These are phyloP conservation scores for Leishmania amazonensis DNA, from an alignment of 208 protist species.

Conservation along the genomic window DNA sequence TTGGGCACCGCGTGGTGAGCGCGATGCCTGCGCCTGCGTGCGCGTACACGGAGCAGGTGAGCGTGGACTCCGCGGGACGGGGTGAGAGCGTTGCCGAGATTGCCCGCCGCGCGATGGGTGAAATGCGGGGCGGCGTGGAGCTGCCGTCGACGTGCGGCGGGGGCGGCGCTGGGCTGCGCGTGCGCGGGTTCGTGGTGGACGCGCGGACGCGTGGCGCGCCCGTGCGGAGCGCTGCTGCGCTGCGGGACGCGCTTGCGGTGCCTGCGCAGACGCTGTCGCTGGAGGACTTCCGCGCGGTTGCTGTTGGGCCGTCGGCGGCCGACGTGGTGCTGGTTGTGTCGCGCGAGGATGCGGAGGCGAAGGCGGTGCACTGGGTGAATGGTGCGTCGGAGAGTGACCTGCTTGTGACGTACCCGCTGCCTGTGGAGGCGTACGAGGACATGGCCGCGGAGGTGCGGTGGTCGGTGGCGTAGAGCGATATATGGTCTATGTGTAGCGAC, in stretches of 20 bases:
- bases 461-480: constrained; percentile 2
- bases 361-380: constrained; percentile 47
- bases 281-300: constrained; percentile 52
- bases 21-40: constrained; percentile 36
- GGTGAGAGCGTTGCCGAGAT: not conserved
- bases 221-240: not conserved
- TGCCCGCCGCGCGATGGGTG: not conserved
- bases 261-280: constrained; percentile 57
- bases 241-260: constrained; percentile 29
- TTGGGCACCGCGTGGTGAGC: constrained; percentile 25
- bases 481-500: too few species aligned
- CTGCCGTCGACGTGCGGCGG: constrained; percentile 23
- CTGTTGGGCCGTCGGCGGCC: constrained; percentile 19
- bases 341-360: constrained; percentile 34
- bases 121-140: constrained; percentile 5
- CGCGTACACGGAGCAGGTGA: constrained; percentile 11
- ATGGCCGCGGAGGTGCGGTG: constrained; percentile 32
- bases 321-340: constrained; percentile 37
- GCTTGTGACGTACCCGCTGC: constrained; percentile 51
- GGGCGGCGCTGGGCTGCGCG: constrained; percentile 20
- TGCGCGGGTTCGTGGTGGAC: constrained; percentile 38
- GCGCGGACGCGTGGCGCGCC: constrained; percentile 23
- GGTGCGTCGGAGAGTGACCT: constrained; percentile 53
- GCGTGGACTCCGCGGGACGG: not conserved
- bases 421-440: constrained; percentile 43